Evolutionary conservation across 768 basidiomycete genomes (phyloP).

Genomic region (Mrakia gelida): DNA sequence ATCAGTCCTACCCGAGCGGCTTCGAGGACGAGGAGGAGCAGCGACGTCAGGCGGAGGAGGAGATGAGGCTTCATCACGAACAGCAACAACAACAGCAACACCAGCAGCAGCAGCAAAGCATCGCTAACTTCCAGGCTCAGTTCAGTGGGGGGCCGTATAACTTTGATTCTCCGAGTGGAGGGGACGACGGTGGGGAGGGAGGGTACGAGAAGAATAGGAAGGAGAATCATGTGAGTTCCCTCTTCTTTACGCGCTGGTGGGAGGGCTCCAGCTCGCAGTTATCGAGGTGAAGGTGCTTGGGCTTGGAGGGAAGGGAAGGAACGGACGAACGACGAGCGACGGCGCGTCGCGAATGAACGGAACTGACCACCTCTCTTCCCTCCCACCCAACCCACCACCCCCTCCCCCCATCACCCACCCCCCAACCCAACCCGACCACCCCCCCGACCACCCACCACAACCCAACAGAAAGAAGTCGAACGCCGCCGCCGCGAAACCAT

Average conservation of each 20-base stretch:
- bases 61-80: background rate
- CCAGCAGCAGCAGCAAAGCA: no score
- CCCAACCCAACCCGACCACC: background rate
- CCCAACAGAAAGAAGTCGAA: slow-evolving; percentile 99
- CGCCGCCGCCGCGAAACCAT: slow-evolving; percentile 90
- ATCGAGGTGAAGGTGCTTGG: background rate
- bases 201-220: slow-evolving; percentile 37
- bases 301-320: background rate
- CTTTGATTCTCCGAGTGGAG: background rate
- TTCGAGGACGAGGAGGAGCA: background rate
- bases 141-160: background rate
- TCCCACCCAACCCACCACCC: background rate
- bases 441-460: slow-evolving; percentile 42
- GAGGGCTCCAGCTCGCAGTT: no score
- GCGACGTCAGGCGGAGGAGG: background rate
- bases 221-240: slow-evolving; percentile 43
- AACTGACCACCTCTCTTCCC: background rate
- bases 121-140: background rate
- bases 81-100: no score
- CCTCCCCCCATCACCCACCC: background rate
- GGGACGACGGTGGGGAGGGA: background rate
- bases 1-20: background rate
- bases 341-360: background rate
- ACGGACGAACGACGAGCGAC: background rate
- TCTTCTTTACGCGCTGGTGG: background rate